phyloP scores from a whole-genome alignment of 2,329 filamentous ascomycete genomes.

The Allantophomopsis cytisporea region DNA sequence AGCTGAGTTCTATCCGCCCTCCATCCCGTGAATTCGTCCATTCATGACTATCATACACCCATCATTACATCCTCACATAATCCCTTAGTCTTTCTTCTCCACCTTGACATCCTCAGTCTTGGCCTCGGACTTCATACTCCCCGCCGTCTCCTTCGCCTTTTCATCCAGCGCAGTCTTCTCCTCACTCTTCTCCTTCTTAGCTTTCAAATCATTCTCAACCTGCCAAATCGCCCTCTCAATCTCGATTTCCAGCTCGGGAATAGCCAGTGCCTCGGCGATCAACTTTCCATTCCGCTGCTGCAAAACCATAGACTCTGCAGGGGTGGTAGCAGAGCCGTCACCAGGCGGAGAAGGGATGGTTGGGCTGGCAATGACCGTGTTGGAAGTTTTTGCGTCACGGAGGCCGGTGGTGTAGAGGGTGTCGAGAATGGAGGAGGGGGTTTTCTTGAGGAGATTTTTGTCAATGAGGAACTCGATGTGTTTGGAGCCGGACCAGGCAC shows the following conservation, averaged over 20 bases:
- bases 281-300: conserved; percentile 37
- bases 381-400: not conserved
- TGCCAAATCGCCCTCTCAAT: conserved; percentile 67
- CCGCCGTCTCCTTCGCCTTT: not conserved
- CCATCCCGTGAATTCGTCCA: no score
- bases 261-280: conserved; percentile 46
- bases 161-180: conserved; percentile 6
- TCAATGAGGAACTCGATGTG: conserved; percentile 73
- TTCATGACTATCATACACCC: no score
- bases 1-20: no score
- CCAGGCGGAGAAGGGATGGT: conserved; percentile 6
- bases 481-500: conserved; percentile 70
- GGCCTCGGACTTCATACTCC: not conserved
- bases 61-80: no score
- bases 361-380: conserved; percentile 10
- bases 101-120: no score
- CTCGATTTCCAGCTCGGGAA: conserved; percentile 60
- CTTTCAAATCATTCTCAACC: conserved; percentile 32
- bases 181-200: conserved; percentile 11
- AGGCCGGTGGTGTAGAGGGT: conserved; percentile 43
- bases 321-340: conserved; percentile 9
- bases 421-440: conserved; percentile 58
- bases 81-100: no score
- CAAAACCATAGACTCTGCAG: conserved; percentile 26
- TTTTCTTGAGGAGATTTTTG: conserved; percentile 53